Base-by-base conservation (phyloP, 164 flowering plant genomes). In the Liquidambar formosana region DNA sequence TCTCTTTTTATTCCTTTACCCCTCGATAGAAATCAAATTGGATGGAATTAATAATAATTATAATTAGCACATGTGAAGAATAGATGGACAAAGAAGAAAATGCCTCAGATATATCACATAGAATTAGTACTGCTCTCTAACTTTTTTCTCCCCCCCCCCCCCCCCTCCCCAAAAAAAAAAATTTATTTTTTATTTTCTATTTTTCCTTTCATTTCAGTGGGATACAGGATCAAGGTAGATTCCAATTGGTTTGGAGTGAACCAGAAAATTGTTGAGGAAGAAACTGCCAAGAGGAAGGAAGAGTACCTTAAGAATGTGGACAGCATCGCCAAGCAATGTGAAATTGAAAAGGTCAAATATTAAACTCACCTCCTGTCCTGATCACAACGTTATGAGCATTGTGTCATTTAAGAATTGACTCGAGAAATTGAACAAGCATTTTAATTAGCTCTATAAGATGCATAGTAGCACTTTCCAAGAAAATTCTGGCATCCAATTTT, bases 171-270 rank as follows among this genome's bases (percentile, higher is more conserved):
- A n/a, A n/a, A n/a, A n/a, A n/a, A n/a, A 2, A 1, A 4, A 18
- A 19, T 51, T 51, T 51, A 8, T 52, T n/a, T 52, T 10, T 52
- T 52, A 22, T n/a, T 33, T 6, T 1, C 11, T 1, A 47, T 27
- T 44, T 54, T 10, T 65, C n/a, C 16, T 28, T 57, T 8, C 16
- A 18, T 71, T 56, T 25, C 76, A 87, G 91, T 85, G 88, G 88
- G 87, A 52, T 78, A 79, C 73, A 86, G 75, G 78, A 73, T 72
- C 76, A 86, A 68, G 76, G 75, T 75, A 63, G 86, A 81, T 63
- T 75, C 83, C 1, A 79, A 28, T 56, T 79, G 82, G 28, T 58
- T 79, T 58, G 81, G 80, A 62, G 58, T 78, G 15, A 85, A 82
- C 78, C 54, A 73, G 12, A 76, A 76, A 64, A 43, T 73, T 25